Evolutionary conservation across 345 rosid species (phyloP).

Genomic region (Syzygium jambos): DNA sequence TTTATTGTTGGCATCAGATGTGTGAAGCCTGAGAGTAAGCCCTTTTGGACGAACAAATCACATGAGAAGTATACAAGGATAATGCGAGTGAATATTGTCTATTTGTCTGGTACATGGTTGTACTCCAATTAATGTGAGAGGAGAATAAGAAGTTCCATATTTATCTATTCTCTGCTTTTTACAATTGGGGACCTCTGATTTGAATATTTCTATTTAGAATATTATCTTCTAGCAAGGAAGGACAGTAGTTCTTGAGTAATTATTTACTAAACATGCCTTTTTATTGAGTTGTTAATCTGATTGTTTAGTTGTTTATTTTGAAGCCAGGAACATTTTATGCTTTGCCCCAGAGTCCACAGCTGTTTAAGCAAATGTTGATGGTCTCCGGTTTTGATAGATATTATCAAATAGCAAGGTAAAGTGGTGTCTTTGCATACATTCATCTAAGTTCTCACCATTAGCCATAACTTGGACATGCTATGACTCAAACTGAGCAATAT

Average conservation of each 20-base stretch:
- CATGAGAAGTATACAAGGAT: background rate
- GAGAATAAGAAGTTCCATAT: background rate
- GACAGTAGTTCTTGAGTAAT: background rate
- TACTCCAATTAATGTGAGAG: background rate
- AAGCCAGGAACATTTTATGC: constrained; percentile 99
- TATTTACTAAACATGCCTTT: constrained; percentile 4
- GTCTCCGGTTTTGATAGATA: constrained; percentile 96
- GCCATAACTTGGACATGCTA: background rate
- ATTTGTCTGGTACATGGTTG: background rate
- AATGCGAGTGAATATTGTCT: background rate
- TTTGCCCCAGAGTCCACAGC: constrained; percentile 96
- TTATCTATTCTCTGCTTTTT: background rate
- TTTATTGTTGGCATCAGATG: background rate
- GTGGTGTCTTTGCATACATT: background rate
- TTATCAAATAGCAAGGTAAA: constrained; percentile 91
- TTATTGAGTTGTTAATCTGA: constrained; percentile 20
- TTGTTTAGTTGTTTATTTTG: constrained; percentile 39
- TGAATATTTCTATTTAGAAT: background rate
- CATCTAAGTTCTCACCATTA: background rate
- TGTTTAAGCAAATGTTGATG: constrained; percentile 96
- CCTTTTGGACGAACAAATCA: background rate
- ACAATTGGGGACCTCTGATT: background rate
- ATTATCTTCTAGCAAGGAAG: background rate
- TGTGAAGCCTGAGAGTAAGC: background rate
- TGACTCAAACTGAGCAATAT: background rate